Conservation (phyloP, 306 rosid genomes). For the Spatholobus suberectus region DNA sequence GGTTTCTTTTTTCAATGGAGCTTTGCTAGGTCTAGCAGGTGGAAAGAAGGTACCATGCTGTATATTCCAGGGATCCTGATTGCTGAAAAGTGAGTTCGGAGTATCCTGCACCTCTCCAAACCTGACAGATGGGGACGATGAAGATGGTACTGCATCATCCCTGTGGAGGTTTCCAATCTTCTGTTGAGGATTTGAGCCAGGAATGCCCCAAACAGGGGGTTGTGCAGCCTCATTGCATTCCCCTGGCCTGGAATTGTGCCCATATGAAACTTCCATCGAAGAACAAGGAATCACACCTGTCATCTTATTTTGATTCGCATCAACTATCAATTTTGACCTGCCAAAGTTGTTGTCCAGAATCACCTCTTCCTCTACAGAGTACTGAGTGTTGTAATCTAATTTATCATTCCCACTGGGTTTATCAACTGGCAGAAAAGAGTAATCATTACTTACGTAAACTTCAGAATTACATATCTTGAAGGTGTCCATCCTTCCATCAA, state of each 20-base stretch:
- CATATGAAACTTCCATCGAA: slow-evolving; percentile 48
- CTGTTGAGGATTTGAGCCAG: slow-evolving; percentile 53
- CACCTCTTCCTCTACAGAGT: slow-evolving; percentile 50
- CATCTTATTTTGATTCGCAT: slow-evolving; percentile 40
- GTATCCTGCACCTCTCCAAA: slow-evolving; percentile 63
- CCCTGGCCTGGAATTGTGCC: slow-evolving; percentile 46
- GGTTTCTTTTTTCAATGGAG: slow-evolving; percentile 54
- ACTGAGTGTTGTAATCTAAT: slow-evolving; percentile 44
- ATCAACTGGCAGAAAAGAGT: slow-evolving; percentile 47
- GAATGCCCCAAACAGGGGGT: slow-evolving; percentile 59
- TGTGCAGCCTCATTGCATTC: slow-evolving; percentile 63
- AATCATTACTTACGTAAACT: slow-evolving; percentile 47
- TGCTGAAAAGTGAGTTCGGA: slow-evolving; percentile 79
- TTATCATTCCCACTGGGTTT: slow-evolving; percentile 46
- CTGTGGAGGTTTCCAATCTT: slow-evolving; percentile 46
- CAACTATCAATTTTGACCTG: slow-evolving; percentile 45
- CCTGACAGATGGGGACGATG: slow-evolving; percentile 49
- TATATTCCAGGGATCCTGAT: slow-evolving; percentile 87
- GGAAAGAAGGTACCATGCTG: slow-evolving; percentile 66
- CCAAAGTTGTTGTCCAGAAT: slow-evolving; percentile 52
- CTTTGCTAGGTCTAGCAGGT: slow-evolving; percentile 58
- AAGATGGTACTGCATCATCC: slow-evolving; percentile 45
- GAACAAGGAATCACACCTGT: slow-evolving; percentile 48
- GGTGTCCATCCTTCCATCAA: slow-evolving; percentile 61
- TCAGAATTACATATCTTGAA: slow-evolving; percentile 51